Percentiles rank a stretch among this genome's conserved stretches.
phyloP scores from a whole-genome alignment of 75 land plant species.

The Cupressus sempervirens region DNA sequence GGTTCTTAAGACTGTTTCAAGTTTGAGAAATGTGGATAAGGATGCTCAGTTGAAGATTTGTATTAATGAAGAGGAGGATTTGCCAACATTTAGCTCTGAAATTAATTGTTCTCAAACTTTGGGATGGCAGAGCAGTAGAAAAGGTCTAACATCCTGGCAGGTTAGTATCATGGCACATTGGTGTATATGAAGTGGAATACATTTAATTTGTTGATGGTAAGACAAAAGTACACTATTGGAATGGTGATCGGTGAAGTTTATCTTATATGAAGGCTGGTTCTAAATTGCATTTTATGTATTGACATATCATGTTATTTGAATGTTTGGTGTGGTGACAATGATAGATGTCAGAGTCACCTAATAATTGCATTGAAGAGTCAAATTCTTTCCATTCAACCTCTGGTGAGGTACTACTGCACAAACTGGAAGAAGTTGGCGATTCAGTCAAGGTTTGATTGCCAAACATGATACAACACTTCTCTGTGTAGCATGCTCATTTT shows the following conservation, averaged over 20 bases:
- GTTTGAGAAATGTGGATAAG: conserved; percentile 9
- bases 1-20: conserved; percentile 22
- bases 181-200: background rate
- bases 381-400: background rate
- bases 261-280: background rate
- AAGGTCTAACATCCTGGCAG: conserved; percentile 21
- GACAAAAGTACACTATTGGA: background rate
- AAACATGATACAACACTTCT: background rate
- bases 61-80: conserved; percentile 4
- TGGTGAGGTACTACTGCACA: conserved; percentile 5
- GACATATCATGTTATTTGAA: background rate
- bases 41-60: background rate
- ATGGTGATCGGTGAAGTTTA: background rate
- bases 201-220: background rate
- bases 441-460: conserved; percentile 5
- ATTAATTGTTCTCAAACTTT: background rate
- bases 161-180: conserved; percentile 2
- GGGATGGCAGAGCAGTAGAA: conserved; percentile 12
- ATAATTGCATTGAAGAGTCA: conserved; percentile 1
- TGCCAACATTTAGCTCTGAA: conserved; percentile 11
- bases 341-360: conserved; percentile 8
- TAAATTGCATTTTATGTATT: background rate
- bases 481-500: background rate
- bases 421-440: conserved; percentile 4
- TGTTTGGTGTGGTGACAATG: background rate